These are phyloP conservation scores for Aspergillus hortae DNA, from an alignment of 2,329 filamentous ascomycete species.

Conservation along the genomic window DNA sequence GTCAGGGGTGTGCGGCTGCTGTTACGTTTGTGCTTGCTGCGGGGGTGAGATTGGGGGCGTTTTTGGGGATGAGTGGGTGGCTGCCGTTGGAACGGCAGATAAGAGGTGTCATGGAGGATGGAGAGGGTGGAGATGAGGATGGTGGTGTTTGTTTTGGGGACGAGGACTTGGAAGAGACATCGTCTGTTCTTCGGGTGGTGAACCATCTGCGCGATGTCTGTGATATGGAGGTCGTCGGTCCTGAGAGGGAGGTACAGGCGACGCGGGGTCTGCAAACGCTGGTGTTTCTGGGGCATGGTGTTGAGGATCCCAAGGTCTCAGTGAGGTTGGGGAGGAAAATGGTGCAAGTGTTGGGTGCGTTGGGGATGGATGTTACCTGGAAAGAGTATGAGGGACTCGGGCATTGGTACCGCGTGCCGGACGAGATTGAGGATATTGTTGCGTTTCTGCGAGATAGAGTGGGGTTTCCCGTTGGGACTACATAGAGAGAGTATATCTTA, in stretches of 20 bases:
- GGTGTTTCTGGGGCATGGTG: slow-evolving; percentile 16
- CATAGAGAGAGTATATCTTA: no score
- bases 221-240: neutral
- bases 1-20: slow-evolving; percentile 51
- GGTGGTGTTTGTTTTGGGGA: neutral
- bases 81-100: neutral
- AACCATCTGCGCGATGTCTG: neutral
- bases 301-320: slow-evolving; percentile 14
- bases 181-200: neutral
- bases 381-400: neutral
- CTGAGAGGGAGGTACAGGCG: neutral
- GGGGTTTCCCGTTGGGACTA: no score
- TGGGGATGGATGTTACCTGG: slow-evolving; percentile 18
- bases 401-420: neutral
- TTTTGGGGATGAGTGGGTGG: neutral
- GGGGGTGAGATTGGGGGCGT: neutral
- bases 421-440: neutral
- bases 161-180: neutral
- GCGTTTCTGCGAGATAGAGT: neutral
- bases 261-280: slow-evolving; percentile 5
- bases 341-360: slow-evolving; percentile 10
- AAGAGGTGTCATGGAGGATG: neutral
- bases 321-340: slow-evolving; percentile 12
- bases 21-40: slow-evolving; percentile 17
- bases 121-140: neutral